Percentiles rank a stretch among this genome's conserved stretches.
phyloP scores from a whole-genome alignment of 768 basidiomycete species.

The Boletus subparvulus region DNA sequence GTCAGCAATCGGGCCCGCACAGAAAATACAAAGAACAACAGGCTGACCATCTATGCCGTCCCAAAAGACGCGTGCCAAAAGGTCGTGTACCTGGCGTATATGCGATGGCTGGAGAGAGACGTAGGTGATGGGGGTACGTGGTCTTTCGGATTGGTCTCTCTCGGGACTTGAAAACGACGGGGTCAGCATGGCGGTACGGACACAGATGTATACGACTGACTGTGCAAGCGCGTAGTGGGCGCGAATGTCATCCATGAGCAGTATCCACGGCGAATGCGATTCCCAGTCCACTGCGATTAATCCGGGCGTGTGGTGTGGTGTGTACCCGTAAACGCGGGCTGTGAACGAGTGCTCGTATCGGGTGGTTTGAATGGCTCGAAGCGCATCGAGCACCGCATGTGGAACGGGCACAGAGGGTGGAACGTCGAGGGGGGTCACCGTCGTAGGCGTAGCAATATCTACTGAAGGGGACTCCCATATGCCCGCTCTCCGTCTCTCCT shows the following conservation, averaged over 20 bases:
- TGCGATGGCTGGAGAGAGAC: slow-evolving; percentile 57
- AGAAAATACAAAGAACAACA: background rate
- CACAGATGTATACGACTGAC: slow-evolving; percentile 35
- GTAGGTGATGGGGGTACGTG: slow-evolving; percentile 59
- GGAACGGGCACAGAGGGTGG: slow-evolving; percentile 27
- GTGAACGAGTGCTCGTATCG: slow-evolving; percentile 66
- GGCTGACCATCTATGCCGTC: slow-evolving; percentile 66
- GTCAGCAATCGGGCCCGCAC: slow-evolving; percentile 1
- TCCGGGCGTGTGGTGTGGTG: slow-evolving; percentile 24
- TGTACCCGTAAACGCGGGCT: slow-evolving; percentile 55
- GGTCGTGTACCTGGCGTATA: slow-evolving; percentile 68
- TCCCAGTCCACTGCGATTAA: slow-evolving; percentile 72
- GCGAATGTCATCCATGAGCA: slow-evolving; percentile 68
- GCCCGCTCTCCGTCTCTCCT: slow-evolving; percentile 24
- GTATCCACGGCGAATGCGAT: slow-evolving; percentile 68
- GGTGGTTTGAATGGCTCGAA: slow-evolving; percentile 59
- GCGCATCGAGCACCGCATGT: slow-evolving; percentile 44
- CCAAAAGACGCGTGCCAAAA: slow-evolving; percentile 72
- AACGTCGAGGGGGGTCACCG: slow-evolving; percentile 29
- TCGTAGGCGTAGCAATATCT: slow-evolving; percentile 2
- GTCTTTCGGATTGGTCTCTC: slow-evolving; percentile 43
- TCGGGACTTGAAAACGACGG: slow-evolving; percentile 47
- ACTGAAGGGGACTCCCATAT: background rate
- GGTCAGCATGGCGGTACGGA: slow-evolving; percentile 1
- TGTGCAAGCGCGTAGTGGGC: slow-evolving; percentile 62